Evolutionary conservation across 345 rosid species (phyloP).

Genomic region (Eucalyptus marginata): DNA sequence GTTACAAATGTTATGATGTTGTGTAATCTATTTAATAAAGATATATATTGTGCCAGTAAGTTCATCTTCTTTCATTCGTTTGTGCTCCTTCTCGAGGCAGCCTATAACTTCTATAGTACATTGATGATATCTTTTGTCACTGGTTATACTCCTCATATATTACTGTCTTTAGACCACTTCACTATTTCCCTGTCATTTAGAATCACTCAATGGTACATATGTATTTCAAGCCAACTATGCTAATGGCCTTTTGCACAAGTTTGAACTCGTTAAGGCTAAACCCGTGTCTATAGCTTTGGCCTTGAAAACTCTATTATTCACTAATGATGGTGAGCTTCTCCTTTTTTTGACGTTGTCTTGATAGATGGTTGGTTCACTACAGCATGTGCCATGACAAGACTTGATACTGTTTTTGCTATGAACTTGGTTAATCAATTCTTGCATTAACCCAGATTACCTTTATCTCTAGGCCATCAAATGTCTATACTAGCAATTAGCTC

Average conservation of each 20-base stretch:
- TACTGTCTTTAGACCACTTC: not conserved
- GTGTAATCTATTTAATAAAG: not conserved
- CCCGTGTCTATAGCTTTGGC: not conserved
- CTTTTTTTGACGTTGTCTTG: no score
- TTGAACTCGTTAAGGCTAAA: not conserved
- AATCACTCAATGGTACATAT: no score
- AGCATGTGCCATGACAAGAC: not conserved
- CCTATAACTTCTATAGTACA: not conserved
- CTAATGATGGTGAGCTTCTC: not conserved
- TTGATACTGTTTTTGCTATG: not conserved
- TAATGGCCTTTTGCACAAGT: not conserved
- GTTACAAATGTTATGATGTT: not conserved
- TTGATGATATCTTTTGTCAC: not conserved
- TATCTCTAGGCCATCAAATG: not conserved
- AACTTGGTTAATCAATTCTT: no score
- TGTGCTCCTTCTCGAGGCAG: not conserved
- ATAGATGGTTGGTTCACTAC: not conserved
- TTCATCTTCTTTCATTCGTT: not conserved
- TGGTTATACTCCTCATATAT: not conserved
- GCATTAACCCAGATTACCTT: not conserved
- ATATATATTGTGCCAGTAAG: not conserved
- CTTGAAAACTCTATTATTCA: not conserved
- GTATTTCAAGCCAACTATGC: no score
- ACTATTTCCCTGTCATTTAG: not conserved
- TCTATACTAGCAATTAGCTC: not conserved